phyloP scores from a whole-genome alignment of 305 asterid species.

The Rubia tinctorum region DNA sequence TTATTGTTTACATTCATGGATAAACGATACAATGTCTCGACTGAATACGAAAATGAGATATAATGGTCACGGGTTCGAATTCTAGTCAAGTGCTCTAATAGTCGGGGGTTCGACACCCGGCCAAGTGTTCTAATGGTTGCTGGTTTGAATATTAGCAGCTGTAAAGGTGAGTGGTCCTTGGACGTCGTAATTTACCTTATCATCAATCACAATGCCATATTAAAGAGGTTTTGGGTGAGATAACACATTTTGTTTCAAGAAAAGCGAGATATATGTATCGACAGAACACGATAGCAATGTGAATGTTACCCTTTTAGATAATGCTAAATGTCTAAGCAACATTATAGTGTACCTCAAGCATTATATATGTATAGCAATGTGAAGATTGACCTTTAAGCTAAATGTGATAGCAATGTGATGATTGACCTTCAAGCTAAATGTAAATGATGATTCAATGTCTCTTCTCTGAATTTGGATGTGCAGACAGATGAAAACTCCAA shows the following conservation, averaged over 20 bases:
- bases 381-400: too few relatives aligned
- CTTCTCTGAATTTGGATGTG: conserved; percentile 11
- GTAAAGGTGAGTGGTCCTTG: too few relatives aligned
- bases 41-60: not conserved
- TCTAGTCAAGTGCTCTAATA: too few relatives aligned
- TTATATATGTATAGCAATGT: too few relatives aligned
- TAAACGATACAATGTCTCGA: not conserved
- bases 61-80: too few relatives aligned
- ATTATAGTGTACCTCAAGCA: not conserved
- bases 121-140: too few relatives aligned
- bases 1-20: not conserved
- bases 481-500: conserved; percentile 67
- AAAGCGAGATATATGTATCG: not conserved
- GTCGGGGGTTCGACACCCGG: too few relatives aligned
- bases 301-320: not conserved
- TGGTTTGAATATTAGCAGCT: too few relatives aligned
- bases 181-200: too few relatives aligned
- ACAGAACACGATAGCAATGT: not conserved
- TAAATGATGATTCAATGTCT: not conserved
- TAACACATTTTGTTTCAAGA: too few relatives aligned
- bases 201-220: too few relatives aligned
- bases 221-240: too few relatives aligned
- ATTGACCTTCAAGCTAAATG: not conserved
- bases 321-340: not conserved
- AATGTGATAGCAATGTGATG: not conserved